Evolutionary conservation across 345 rosid species (phyloP), one percentile per base, ranked within the genome.

Genomic region (Eucalyptus pauciflora): DNA sequence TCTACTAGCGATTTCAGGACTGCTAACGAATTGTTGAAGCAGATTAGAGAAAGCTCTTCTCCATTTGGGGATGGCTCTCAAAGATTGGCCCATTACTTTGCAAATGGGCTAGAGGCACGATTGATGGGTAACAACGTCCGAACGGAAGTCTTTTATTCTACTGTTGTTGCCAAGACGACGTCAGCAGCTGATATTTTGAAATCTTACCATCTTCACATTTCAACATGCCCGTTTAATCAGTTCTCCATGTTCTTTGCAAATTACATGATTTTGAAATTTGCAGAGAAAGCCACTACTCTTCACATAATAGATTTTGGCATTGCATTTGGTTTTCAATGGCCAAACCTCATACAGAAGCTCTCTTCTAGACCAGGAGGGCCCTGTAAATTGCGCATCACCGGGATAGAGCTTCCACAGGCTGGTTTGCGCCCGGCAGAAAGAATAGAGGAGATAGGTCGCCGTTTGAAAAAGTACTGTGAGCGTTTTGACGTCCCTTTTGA

Each of bases 291-390:
- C 76, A 90, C 92, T 6, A 93, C 91, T 67, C 97, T 97, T 92
- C 99, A 97, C 90, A 91, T 97, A 69, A 90, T 96, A 86, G 99
- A 97, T 91, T 97, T 97, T 31, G 99, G 99, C 62, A 93, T 97
- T 85, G 86, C 88, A 24, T 96, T 95, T 86, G 99, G 99, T 89
- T 97, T 96, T 92, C 98, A 96, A 37, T 97, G 98, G 99, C 99
- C 99, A 1, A 86, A 90, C 90, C 96, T 97, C 76, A 94, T 97
- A 89, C 95, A 96, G 87, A 69, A 80, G 69, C 93, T 97, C 31
- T 89, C 98, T 3, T 87, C 17, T 25, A 89, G 87, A 71, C 16
- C 91, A 12, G 92, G 91, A 14, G 95, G 98, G 24, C 97, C 95
- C 27, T 93, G 95, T 56, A 95, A 94, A 88, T 93, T 97, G 41